A percentile compares a stretch with the other conserved stretches of the same genome.
phyloP scores from a whole-genome alignment of 805 yeast species.

The Kodamaea laetipori region DNA sequence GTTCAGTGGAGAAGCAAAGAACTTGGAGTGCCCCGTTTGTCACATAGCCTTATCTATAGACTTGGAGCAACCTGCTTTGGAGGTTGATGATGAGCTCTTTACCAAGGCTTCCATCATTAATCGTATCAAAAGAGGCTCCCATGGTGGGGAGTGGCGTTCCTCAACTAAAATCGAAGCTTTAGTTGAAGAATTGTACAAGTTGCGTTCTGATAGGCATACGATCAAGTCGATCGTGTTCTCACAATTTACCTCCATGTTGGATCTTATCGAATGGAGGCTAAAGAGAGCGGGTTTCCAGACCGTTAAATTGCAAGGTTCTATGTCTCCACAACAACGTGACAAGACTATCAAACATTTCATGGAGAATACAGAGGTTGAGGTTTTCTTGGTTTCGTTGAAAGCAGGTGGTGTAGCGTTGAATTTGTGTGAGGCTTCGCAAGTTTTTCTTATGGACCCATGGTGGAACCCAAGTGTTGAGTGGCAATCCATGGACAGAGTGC shows the following conservation, averaged over 20 bases:
- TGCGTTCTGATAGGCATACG: constrained; percentile 83
- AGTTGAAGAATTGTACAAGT: constrained; percentile 85
- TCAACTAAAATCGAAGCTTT: constrained; percentile 96
- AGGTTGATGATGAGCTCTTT: constrained; percentile 61
- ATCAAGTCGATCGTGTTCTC: constrained; percentile 96
- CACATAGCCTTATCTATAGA: constrained; percentile 93
- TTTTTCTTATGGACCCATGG: constrained; percentile 96
- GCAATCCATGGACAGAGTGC: constrained; percentile 98
- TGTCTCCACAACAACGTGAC: constrained; percentile 96
- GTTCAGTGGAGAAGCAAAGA: constrained; percentile 58
- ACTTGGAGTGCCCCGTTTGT: constrained; percentile 91
- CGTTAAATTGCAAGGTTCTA: constrained; percentile 91
- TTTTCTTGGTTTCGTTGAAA: constrained; percentile 88
- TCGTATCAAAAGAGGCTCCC: constrained; percentile 74
- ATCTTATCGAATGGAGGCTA: constrained; percentile 92
- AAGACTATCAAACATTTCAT: constrained; percentile 87
- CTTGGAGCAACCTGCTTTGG: constrained; percentile 80
- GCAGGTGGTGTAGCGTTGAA: constrained; percentile 99
- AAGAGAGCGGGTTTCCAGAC: constrained; percentile 94
- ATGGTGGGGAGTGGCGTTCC: constrained; percentile 81
- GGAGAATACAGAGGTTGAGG: constrained; percentile 91
- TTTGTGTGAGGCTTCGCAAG: constrained; percentile 95
- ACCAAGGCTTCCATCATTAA: constrained; percentile 77
- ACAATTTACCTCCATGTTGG: constrained; percentile 96
- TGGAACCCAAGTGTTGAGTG: constrained; percentile 99